These are phyloP conservation scores for Phytopythium sindhum DNA, from an alignment of 352 stramenopile genomes.

Conservation along the genomic window DNA sequence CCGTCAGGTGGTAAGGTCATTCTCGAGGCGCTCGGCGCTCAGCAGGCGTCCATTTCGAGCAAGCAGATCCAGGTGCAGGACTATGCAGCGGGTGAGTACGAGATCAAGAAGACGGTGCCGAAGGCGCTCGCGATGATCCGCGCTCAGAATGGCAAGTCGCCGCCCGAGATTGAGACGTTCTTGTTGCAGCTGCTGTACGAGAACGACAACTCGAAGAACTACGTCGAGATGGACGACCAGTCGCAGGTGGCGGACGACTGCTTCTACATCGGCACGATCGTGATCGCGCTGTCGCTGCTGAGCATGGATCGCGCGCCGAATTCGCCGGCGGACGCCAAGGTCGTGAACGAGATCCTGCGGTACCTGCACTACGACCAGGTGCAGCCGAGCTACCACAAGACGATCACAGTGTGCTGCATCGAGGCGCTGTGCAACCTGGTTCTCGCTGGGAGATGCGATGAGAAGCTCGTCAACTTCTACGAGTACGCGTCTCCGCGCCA, in stretches of 20 bases:
- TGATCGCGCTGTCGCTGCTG: slow-evolving; percentile 69
- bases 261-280: slow-evolving; percentile 80
- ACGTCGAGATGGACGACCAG: slow-evolving; percentile 85
- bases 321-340: slow-evolving; percentile 38
- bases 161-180: slow-evolving; percentile 76
- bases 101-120: slow-evolving; percentile 87
- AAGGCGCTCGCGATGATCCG: slow-evolving; percentile 72
- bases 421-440: slow-evolving; percentile 80
- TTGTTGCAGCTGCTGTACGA: slow-evolving; percentile 73
- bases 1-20: slow-evolving; percentile 82
- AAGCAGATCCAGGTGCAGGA: slow-evolving; percentile 87
- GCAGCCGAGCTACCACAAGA: slow-evolving; percentile 79
- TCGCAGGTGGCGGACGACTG: slow-evolving; percentile 82
- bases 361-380: slow-evolving; percentile 86
- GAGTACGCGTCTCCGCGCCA: slow-evolving; percentile 74
- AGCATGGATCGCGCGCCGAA: slow-evolving; percentile 55
- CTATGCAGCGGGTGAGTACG: slow-evolving; percentile 81
- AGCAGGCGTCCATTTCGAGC: slow-evolving; percentile 77
- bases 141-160: slow-evolving; percentile 75
- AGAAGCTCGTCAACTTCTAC: slow-evolving; percentile 67
- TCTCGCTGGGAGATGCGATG: slow-evolving; percentile 58
- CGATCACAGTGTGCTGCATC: slow-evolving; percentile 76
- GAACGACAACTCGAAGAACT: slow-evolving; percentile 90
- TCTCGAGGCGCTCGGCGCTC: slow-evolving; percentile 67
- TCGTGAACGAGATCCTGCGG: slow-evolving; percentile 71